These are phyloP conservation scores for Auxenochlorella pyrenoidosa DNA, from an alignment of 139 green algal genomes.

Conservation along the genomic window DNA sequence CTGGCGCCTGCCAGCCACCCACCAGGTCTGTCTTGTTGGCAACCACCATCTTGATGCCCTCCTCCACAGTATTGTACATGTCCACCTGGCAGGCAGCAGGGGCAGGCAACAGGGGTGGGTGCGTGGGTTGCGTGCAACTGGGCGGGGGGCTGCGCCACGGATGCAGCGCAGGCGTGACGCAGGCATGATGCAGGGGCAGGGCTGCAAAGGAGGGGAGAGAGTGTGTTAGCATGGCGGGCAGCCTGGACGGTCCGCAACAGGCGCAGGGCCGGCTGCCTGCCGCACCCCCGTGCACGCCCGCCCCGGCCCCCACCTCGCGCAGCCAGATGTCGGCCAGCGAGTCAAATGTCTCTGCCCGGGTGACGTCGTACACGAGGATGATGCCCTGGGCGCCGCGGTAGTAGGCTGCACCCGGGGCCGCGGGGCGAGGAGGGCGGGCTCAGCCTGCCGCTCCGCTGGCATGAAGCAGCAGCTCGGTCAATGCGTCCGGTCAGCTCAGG, in stretches of 20 bases:
- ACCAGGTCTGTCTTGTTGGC: conserved; percentile 96
- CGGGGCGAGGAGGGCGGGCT: not conserved
- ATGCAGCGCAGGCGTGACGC: too few relatives aligned
- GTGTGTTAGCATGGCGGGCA: too few relatives aligned
- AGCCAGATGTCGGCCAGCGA: conserved; percentile 90
- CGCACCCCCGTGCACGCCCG: too few relatives aligned
- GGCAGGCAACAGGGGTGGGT: too few relatives aligned
- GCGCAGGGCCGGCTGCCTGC: too few relatives aligned
- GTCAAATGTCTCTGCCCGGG: conserved; percentile 89
- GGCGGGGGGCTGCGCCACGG: too few relatives aligned
- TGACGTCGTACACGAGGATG: conserved; percentile 95
- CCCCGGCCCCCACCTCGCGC: conserved; percentile 77
- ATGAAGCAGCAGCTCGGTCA: not conserved
- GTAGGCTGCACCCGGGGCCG: conserved; percentile 66
- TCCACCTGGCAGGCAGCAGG: conserved; percentile 74
- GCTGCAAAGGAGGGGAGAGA: too few relatives aligned
- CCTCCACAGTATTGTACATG: conserved; percentile 92
- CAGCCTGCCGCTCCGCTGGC: too few relatives aligned
- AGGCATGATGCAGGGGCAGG: too few relatives aligned
- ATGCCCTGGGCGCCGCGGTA: conserved; percentile 93
- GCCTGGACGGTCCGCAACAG: too few relatives aligned
- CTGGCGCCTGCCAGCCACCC: not conserved
- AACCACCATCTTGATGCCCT: conserved; percentile 95
- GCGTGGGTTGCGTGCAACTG: too few relatives aligned
- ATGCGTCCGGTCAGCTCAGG: not conserved